Evolutionary conservation across 1,284 basidiomycete genomes (phyloP), one percentile per base, ranked within the genome.

Genomic region (Lignosus rhinocerotis): DNA sequence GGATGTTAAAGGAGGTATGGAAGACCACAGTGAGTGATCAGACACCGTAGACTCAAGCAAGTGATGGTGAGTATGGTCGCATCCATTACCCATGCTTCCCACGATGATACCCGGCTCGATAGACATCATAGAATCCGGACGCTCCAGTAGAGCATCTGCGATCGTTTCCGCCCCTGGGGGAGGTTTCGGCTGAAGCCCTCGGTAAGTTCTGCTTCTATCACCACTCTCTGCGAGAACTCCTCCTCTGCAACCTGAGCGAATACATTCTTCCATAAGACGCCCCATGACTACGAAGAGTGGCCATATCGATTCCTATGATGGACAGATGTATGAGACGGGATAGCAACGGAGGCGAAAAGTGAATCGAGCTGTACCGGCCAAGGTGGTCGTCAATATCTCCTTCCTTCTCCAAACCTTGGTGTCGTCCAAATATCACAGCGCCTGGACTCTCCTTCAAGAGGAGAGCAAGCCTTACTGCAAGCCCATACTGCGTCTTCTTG

Each of bases 251-350:
- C 49, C 46, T 67, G 58, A 2, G 57, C 41, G 38, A 68, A 66
- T 21, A 69, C 68, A 31, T 56, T 45, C 51, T 65, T 60, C 70
- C 69, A 71, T 41, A 72, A 43, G 41, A 53, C 21, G 10, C 53
- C 33, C 70, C 70, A 72, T 8, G 66, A 66, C 14, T 19, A 16
- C 14, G 65, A 58, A 8, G 67, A 69, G 52, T 70, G 69, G 9
- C 43, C 43, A 8, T 45, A 45, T 12, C 43, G 43, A 5, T 45
- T 93, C 86, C n/a, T 93, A 85, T 1, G 91, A 90, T n/a, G 90
- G 85, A 68, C 94, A 93, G 10, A 92, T 91, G 68, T 96, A 95
- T 77, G 94, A 91, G 31, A 96, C 71, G 63, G 85, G 88, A n/a
- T 92, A 85, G 68, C 92, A 94, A 66, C 96, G 84, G 74, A 17